Conservation (phyloP, 1,284 basidiomycete genomes). For the Trichosporon asahii region DNA sequence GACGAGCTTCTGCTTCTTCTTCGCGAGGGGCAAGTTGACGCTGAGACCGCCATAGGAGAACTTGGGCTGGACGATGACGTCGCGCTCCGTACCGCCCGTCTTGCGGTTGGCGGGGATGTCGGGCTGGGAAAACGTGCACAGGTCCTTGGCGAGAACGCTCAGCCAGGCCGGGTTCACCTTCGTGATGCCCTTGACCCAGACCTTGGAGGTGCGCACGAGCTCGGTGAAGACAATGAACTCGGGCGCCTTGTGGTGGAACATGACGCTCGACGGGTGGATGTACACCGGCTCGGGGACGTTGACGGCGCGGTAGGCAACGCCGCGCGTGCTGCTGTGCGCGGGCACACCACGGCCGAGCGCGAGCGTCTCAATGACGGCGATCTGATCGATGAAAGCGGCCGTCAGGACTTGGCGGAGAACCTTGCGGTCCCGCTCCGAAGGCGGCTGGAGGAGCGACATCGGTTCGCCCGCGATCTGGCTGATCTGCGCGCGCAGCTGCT, state of each 20-base stretch:
- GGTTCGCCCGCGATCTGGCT: constrained; percentile 68
- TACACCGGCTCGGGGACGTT: constrained; percentile 83
- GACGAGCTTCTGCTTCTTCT: constrained; percentile 53
- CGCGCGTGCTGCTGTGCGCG: constrained; percentile 70
- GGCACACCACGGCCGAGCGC: constrained; percentile 57
- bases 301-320: constrained; percentile 79
- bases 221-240: constrained; percentile 86
- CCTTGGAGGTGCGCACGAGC: constrained; percentile 66
- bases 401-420: constrained; percentile 83
- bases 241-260: constrained; percentile 70
- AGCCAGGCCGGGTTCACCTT: constrained; percentile 88
- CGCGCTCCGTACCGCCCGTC: constrained; percentile 44
- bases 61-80: constrained; percentile 66
- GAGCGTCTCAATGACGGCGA: constrained; percentile 87
- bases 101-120: constrained; percentile 21
- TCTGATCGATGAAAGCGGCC: constrained; percentile 91
- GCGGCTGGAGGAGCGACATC: constrained; percentile 58
- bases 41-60: constrained; percentile 68
- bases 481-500: constrained; percentile 90
- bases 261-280: constrained; percentile 83
- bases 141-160: constrained; percentile 67
- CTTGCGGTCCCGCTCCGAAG: constrained; percentile 71
- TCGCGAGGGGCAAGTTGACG: constrained; percentile 79
- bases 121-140: constrained; percentile 86
- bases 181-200: constrained; percentile 83